Percentiles rank a stretch among this genome's conserved stretches.
These are phyloP conservation scores for Phytophthora sojae DNA, from an alignment of 352 stramenopile genomes.

Conservation along the genomic window DNA sequence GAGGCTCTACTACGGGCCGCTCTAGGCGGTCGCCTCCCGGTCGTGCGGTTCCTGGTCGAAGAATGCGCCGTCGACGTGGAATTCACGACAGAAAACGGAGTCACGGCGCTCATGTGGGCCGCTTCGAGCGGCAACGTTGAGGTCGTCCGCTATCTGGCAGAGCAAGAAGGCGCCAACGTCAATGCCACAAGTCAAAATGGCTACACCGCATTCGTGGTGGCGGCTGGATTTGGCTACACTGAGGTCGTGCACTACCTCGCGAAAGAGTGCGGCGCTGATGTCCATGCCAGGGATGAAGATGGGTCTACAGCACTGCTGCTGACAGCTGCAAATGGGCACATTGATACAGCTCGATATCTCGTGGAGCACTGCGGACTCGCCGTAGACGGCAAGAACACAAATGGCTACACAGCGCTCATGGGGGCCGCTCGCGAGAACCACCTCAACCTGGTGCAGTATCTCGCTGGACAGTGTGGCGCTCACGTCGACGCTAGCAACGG, in stretches of 20 bases:
- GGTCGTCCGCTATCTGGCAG: neutral
- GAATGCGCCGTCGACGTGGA: neutral
- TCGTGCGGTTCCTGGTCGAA: neutral
- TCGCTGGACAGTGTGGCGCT: neutral
- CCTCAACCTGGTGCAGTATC: neutral
- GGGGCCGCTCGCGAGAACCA: neutral
- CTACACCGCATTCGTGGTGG: neutral
- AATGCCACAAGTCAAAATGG: neutral
- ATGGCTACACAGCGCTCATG: slow-evolving; percentile 2
- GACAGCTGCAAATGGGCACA: neutral
- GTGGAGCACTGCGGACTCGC: neutral
- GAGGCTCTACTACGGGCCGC: neutral
- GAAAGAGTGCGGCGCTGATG: neutral
- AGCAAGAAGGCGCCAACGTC: neutral
- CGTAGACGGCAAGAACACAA: neutral
- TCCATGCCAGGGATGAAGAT: neutral
- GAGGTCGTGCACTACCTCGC: neutral
- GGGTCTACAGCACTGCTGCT: neutral
- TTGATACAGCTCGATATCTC: neutral
- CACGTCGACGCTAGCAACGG: neutral
- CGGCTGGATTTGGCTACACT: neutral
- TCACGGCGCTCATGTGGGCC: neutral
- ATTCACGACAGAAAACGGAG: neutral
- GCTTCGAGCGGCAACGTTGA: neutral
- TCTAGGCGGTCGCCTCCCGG: neutral